Conservation (phyloP, 2,329 filamentous ascomycete genomes). For the Verticillium klebahnii region DNA sequence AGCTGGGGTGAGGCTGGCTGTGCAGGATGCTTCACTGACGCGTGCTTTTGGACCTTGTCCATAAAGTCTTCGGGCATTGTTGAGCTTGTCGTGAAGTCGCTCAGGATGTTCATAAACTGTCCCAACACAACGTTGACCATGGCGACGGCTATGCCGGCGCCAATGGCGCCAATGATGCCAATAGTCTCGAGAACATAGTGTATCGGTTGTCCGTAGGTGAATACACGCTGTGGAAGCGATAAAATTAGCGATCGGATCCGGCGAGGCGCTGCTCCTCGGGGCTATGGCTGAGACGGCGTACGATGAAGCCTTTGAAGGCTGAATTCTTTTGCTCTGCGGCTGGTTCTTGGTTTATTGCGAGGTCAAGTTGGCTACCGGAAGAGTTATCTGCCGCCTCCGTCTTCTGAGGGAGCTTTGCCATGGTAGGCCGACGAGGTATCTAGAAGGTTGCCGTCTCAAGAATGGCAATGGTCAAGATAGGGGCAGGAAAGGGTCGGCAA, state of each 20-base stretch:
- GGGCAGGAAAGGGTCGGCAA: not conserved
- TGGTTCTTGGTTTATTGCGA: slow-evolving; percentile 11
- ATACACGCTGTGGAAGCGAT: slow-evolving; percentile 16
- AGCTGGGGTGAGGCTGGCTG: not conserved
- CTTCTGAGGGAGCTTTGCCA: slow-evolving; percentile 12
- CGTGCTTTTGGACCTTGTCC: slow-evolving; percentile 4
- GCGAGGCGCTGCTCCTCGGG: not conserved
- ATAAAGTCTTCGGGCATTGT: slow-evolving; percentile 14
- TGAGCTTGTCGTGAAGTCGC: slow-evolving; percentile 8
- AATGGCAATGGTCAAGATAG: not conserved
- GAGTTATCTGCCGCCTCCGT: slow-evolving; percentile 2
- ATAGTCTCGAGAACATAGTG: slow-evolving; percentile 19
- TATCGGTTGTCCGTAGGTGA: slow-evolving; percentile 14
- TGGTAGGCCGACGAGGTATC: not conserved
- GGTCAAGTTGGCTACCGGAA: slow-evolving; percentile 8
- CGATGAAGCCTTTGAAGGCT: not conserved
- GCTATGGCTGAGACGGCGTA: not conserved
- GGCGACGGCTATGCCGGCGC: slow-evolving; percentile 20
- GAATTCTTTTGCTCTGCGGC: not conserved
- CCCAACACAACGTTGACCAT: slow-evolving; percentile 23
- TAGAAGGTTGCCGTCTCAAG: not conserved
- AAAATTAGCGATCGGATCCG: not conserved
- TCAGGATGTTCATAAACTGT: slow-evolving; percentile 19
- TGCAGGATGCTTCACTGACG: not conserved
- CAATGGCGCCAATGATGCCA: slow-evolving; percentile 17